These are phyloP conservation scores for Chalaropsis thielavioides DNA, from an alignment of 2,329 filamentous ascomycete species.

Conservation along the genomic window DNA sequence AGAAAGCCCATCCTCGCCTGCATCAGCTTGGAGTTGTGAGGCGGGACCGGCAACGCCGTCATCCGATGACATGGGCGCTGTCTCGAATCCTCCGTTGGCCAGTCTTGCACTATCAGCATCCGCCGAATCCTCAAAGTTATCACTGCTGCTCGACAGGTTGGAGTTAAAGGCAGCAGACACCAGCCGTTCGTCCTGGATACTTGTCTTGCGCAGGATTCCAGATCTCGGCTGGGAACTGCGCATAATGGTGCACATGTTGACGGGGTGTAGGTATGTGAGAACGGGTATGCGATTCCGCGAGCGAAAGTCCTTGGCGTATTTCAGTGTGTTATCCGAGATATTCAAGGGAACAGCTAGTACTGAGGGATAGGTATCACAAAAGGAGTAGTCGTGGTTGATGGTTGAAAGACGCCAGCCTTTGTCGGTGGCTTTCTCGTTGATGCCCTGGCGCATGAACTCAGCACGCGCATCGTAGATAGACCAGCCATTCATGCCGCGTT, in stretches of 20 bases:
- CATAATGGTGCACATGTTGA: conserved; percentile 95
- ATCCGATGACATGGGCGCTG: neutral
- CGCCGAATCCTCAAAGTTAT: neutral
- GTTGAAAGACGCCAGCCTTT: conserved; percentile 78
- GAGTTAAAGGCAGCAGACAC: conserved; percentile 85
- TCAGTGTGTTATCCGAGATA: conserved; percentile 94
- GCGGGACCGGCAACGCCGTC: neutral
- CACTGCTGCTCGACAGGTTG: conserved; percentile 29
- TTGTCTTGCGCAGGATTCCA: conserved; percentile 73
- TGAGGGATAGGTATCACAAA: conserved; percentile 84
- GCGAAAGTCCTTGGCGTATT: conserved; percentile 80
- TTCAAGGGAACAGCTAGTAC: conserved; percentile 69
- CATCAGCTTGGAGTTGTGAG: neutral
- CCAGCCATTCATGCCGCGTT: conserved; percentile 68
- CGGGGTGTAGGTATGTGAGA: conserved; percentile 83
- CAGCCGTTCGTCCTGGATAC: conserved; percentile 88
- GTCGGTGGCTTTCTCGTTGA: conserved; percentile 63
- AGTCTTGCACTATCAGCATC: neutral
- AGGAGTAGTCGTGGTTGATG: conserved; percentile 80
- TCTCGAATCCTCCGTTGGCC: neutral
- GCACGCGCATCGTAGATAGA: conserved; percentile 67
- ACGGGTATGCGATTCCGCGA: conserved; percentile 80
- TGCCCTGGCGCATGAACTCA: conserved; percentile 78
- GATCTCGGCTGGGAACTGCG: conserved; percentile 84
- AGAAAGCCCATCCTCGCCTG: neutral